A percentile compares a stretch with the other conserved stretches of the same genome.
Evolutionary conservation across 208 protist species (phyloP).

Genomic region (Vickermania spadyakhi): DNA sequence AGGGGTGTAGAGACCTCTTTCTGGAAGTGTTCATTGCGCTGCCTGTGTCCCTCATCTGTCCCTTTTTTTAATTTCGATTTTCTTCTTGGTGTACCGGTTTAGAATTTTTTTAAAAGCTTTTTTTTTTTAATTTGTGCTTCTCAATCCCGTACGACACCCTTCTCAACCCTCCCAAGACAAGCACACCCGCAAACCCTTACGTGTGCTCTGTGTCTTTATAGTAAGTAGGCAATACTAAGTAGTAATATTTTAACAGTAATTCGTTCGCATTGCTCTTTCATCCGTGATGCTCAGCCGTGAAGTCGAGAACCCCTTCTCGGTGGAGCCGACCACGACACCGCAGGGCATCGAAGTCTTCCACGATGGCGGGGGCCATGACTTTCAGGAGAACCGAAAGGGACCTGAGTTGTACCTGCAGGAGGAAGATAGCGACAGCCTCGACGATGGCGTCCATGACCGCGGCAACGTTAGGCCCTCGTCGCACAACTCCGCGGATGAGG

Average conservation of each 20-base stretch:
- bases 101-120: too few relatives aligned
- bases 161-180: background rate
- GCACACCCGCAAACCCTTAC: background rate
- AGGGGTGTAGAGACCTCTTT: too few relatives aligned
- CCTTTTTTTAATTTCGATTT: too few relatives aligned
- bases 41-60: too few relatives aligned
- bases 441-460: background rate
- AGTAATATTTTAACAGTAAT: background rate
- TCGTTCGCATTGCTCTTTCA: too few relatives aligned
- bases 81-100: too few relatives aligned
- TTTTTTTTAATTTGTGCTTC: too few relatives aligned
- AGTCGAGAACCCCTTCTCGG: too few relatives aligned
- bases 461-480: too few relatives aligned
- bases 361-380: constrained; percentile 4
- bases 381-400: constrained; percentile 7
- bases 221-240: too few relatives aligned
- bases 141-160: too few relatives aligned
- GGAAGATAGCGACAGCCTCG: background rate
- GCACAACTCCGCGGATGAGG: background rate
- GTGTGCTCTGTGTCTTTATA: background rate
- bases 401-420: constrained; percentile 17
- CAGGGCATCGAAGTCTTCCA: constrained; percentile 8
- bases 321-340: background rate
- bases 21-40: too few relatives aligned
- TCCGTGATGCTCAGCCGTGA: background rate